Evolutionary conservation across 2,329 filamentous ascomycete species (phyloP).

Genomic region (Colletotrichum chrysophilum): DNA sequence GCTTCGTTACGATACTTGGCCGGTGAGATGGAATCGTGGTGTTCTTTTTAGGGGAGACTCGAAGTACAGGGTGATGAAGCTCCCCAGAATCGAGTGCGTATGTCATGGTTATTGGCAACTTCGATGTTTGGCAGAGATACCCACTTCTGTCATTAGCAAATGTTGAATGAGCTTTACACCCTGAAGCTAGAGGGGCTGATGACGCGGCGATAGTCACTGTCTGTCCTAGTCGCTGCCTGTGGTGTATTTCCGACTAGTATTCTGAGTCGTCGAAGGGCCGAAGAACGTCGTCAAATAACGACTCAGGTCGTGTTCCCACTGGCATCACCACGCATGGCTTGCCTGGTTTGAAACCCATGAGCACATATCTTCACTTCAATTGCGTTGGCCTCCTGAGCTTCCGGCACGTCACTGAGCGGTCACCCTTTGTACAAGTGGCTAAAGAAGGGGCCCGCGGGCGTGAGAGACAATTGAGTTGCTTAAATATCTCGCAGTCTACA

Average conservation of each 20-base stretch:
- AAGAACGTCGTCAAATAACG: neutral
- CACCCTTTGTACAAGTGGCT: too few relatives aligned
- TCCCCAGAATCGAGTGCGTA: neutral
- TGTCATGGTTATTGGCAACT: neutral
- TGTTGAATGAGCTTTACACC: neutral
- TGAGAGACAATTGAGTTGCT: too few relatives aligned
- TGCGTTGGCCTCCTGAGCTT: too few relatives aligned
- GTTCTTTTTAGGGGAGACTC: accelerated
- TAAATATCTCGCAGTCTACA: too few relatives aligned
- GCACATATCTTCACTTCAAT: too few relatives aligned
- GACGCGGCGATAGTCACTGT: neutral
- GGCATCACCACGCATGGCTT: neutral
- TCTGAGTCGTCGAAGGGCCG: neutral
- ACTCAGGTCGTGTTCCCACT: neutral
- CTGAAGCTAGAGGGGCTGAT: neutral
- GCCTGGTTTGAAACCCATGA: neutral
- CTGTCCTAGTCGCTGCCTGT: accelerated
- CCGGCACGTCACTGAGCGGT: too few relatives aligned
- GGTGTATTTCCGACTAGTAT: neutral
- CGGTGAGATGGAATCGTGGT: neutral
- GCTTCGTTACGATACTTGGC: neutral
- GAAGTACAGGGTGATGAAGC: neutral
- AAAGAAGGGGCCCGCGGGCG: too few relatives aligned
- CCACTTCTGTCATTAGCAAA: neutral
- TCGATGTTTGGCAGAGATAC: neutral